Evolutionary conservation across 2,329 filamentous ascomycete species (phyloP).

Genomic region (Diatrype stigma): DNA sequence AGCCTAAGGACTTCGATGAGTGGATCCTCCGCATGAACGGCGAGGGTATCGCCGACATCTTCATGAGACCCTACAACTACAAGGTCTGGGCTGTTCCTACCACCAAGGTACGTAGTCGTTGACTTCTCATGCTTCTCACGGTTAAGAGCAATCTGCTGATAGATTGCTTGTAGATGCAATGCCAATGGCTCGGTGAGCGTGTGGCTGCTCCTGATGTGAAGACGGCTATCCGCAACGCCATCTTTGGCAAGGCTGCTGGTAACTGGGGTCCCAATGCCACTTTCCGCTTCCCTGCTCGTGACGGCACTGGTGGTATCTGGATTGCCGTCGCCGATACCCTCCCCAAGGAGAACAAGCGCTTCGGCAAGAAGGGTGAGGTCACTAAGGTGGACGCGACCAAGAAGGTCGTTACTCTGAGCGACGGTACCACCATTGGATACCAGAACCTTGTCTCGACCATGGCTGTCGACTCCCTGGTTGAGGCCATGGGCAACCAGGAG

Average conservation of each 20-base stretch:
- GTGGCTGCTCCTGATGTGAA: slow-evolving; percentile 96
- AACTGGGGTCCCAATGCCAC: slow-evolving; percentile 98
- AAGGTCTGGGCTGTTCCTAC: slow-evolving; percentile 99
- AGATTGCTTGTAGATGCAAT: slow-evolving; percentile 78
- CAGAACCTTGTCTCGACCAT: slow-evolving; percentile 93
- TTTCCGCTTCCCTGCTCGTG: slow-evolving; percentile 94
- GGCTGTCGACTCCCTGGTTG: slow-evolving; percentile 83
- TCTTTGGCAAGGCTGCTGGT: slow-evolving; percentile 91
- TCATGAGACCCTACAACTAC: slow-evolving; percentile 99
- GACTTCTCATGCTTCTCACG: neutral
- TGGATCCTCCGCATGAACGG: slow-evolving; percentile 96
- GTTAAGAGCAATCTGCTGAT: slow-evolving; percentile 8
- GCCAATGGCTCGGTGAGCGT: slow-evolving; percentile 95
- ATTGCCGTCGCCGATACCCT: slow-evolving; percentile 92
- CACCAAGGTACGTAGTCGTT: slow-evolving; percentile 66
- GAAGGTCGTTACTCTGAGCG: slow-evolving; percentile 76
- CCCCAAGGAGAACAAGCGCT: slow-evolving; percentile 85
- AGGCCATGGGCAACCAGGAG: slow-evolving; percentile 84
- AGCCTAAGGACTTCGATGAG: slow-evolving; percentile 96
- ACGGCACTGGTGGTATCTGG: slow-evolving; percentile 98
- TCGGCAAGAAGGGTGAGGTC: slow-evolving; percentile 80
- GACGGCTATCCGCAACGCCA: slow-evolving; percentile 86
- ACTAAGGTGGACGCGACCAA: slow-evolving; percentile 80
- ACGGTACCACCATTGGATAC: slow-evolving; percentile 87
- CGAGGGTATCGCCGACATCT: slow-evolving; percentile 82